Evolutionary conservation across 805 yeast genomes (phyloP).

Genomic region (Zygosaccharomyces lentus): DNA sequence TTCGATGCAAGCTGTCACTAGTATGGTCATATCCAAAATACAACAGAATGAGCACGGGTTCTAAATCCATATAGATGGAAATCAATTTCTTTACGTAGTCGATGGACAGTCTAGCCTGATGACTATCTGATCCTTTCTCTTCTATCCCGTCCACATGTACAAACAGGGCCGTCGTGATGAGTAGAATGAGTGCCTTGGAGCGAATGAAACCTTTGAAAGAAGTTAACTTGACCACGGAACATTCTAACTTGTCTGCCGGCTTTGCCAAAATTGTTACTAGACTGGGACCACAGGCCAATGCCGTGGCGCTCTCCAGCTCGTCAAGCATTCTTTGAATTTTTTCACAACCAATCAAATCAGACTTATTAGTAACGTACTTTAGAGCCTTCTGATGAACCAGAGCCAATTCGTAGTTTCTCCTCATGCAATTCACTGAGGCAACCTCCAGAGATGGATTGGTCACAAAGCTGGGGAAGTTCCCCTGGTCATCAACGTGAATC

Average conservation of each 20-base stretch:
- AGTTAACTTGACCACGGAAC: constrained; percentile 24
- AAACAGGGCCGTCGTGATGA: constrained; percentile 17
- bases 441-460: constrained; percentile 41
- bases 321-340: constrained; percentile 36
- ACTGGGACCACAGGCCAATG: constrained; percentile 33
- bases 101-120: constrained; percentile 25
- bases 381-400: constrained; percentile 35
- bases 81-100: constrained; percentile 21
- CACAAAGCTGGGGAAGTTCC: constrained; percentile 36
- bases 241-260: constrained; percentile 16
- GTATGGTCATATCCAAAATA: constrained; percentile 6
- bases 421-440: constrained; percentile 36
- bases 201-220: constrained; percentile 30
- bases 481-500: constrained; percentile 27
- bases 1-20: constrained; percentile 8
- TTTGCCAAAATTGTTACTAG: constrained; percentile 27
- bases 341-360: constrained; percentile 36
- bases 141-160: constrained; percentile 4
- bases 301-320: constrained; percentile 38
- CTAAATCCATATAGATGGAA: constrained; percentile 19
- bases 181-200: constrained; percentile 25
- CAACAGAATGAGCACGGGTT: constrained; percentile 16
- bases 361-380: constrained; percentile 39
- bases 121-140: constrained; percentile 13
- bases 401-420: constrained; percentile 33